Conservation (phyloP, 1,139 yeast genomes). For the Magnusiomyces tetraspermus region DNA sequence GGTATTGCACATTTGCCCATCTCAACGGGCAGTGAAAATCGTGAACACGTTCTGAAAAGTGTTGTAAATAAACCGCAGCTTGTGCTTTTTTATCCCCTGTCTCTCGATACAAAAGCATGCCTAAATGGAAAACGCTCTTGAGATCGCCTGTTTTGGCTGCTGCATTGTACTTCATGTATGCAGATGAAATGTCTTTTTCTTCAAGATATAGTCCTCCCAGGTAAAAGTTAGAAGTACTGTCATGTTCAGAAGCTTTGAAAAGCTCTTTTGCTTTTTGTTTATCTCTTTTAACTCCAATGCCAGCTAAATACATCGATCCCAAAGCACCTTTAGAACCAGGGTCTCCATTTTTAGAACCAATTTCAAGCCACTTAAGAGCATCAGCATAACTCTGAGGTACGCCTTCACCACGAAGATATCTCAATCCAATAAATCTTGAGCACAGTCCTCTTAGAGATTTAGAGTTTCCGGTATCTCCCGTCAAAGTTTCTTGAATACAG, state of each 20-base stretch:
- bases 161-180: constrained; percentile 32
- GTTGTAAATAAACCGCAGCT: constrained; percentile 39
- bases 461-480: background rate
- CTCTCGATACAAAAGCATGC: constrained; percentile 8
- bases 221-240: constrained; percentile 29
- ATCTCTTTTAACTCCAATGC: constrained; percentile 36
- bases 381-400: constrained; percentile 35
- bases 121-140: constrained; percentile 43
- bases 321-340: constrained; percentile 43
- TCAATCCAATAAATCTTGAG: constrained; percentile 50
- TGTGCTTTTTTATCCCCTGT: constrained; percentile 22
- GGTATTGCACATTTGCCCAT: constrained; percentile 55
- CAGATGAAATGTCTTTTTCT: constrained; percentile 24
- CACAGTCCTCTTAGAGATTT: constrained; percentile 25
- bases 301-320: constrained; percentile 49
- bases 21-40: constrained; percentile 50
- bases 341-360: constrained; percentile 29
- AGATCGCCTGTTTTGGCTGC: constrained; percentile 42
- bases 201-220: constrained; percentile 29
- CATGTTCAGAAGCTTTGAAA: constrained; percentile 35
- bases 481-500: constrained; percentile 20
- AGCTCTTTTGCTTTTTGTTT: constrained; percentile 36
- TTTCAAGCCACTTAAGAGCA: constrained; percentile 42
- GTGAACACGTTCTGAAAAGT: constrained; percentile 51
- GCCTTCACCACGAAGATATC: constrained; percentile 71